phyloP scores from a whole-genome alignment of 805 yeast species.

The Lipomyces spencermartinsiae region DNA sequence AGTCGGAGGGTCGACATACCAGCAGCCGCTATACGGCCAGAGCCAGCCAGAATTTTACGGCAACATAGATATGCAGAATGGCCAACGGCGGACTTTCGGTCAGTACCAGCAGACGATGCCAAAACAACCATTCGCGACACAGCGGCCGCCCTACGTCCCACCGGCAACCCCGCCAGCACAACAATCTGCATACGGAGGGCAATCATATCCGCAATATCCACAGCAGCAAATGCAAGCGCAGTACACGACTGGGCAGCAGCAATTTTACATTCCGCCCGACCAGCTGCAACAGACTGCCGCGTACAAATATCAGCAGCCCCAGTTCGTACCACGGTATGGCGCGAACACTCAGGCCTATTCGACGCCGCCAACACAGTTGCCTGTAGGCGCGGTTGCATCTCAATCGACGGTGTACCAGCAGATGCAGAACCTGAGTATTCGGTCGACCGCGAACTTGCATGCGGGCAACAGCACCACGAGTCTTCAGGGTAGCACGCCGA shows the following conservation, averaged over 20 bases:
- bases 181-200: neutral
- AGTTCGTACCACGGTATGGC: neutral
- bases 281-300: neutral
- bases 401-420: neutral
- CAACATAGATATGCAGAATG: neutral
- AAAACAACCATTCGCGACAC: neutral
- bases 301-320: constrained; percentile 1
- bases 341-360: neutral
- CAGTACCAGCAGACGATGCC: neutral
- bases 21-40: neutral
- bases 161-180: neutral
- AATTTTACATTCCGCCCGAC: constrained; percentile 1
- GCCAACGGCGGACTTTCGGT: constrained; percentile 1
- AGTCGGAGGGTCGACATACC: constrained; percentile 1
- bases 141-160: neutral
- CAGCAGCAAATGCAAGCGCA: neutral
- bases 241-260: neutral
- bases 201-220: neutral
- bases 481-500: neutral
- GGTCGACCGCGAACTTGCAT: neutral
- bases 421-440: constrained; percentile 2
- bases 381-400: neutral
- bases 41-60: neutral
- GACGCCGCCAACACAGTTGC: neutral
- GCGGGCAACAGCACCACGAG: constrained; percentile 39